Base-by-base conservation (phyloP, 176 grass and related monocot species). In the Elaeis guineensis region DNA sequence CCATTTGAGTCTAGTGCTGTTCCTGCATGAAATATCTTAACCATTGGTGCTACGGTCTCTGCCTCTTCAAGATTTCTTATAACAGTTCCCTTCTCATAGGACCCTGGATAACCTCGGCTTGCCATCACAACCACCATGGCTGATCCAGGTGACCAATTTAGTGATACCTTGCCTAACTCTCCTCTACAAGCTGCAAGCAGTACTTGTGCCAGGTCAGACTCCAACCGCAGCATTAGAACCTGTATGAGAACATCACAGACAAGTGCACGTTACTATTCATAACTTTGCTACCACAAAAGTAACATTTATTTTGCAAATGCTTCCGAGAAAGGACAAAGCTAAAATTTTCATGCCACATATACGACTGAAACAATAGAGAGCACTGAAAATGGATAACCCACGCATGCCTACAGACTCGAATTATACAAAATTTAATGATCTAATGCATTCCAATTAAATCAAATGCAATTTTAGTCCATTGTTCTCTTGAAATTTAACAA, bases 201-300 rank as follows among this genome's bases (percentile, higher is more conserved):
- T 66, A 76, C 86, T 9, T 87, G 75, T 21, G 83, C 86, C 6
- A 95, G 49, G 58, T 87, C 83, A 1, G 83, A 87, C 74, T 95
- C 83, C 56, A 95, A 85, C 54, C 72, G 77, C 91, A 87, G 75
- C 86, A 87, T 90, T 32, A 90, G 67, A 48, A 96, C 91, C 80
- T 87, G 29, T 7, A 30, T 7, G 29, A 30, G 29, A 30, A 30
- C 29, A 6, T 30, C 5, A 30, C 5, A 5, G 6, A 30, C 6
- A 30, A 30, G 29, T 30, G 29, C 29, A 30, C 6, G 6, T 7
- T 6, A 30, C 29, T 5, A 30, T 30, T 5, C 29, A 7, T 30
- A 30, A 30, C 29, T 30, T 6, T 30, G 6, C 29, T 6, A 30
- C 29, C 5, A 30, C 29, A 30, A 30, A 30, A 30, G 4, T 30